phyloP scores from a whole-genome alignment of 1,284 basidiomycete genomes.

The Ceratobasidium theobromae region DNA sequence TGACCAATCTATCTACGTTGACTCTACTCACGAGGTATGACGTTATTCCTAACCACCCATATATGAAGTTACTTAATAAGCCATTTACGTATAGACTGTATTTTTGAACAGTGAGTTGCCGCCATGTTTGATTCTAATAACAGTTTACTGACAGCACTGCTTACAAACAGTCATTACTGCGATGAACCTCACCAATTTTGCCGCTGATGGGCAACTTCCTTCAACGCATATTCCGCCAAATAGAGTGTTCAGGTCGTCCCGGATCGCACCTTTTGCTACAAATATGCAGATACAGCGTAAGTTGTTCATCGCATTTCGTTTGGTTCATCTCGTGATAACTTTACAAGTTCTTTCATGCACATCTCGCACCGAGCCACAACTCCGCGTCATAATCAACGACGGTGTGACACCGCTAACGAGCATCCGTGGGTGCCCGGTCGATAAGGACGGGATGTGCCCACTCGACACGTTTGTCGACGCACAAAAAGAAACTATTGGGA shows the following conservation, averaged over 20 bases:
- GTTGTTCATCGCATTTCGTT: neutral
- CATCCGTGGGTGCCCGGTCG: conserved; percentile 65
- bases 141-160: no score
- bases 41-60: no score
- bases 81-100: neutral
- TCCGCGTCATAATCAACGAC: conserved; percentile 84
- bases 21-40: conserved; percentile 52
- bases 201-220: conserved; percentile 67
- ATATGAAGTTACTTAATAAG: no score
- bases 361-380: conserved; percentile 53
- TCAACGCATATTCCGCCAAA: conserved; percentile 65
- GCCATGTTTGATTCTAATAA: neutral
- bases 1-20: conserved; percentile 59
- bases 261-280: conserved; percentile 57
- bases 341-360: conserved; percentile 52
- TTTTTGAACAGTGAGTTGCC: conserved; percentile 33
- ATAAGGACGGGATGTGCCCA: conserved; percentile 77
- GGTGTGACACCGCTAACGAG: conserved; percentile 80
- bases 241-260: conserved; percentile 51
- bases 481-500: conserved; percentile 63
- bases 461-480: conserved; percentile 71
- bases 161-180: conserved; percentile 40
- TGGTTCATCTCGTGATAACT: neutral
- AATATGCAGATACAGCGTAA: conserved; percentile 38
- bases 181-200: conserved; percentile 59